phyloP scores from a whole-genome alignment of 140 eudicot species.

The Cichorium intybus region DNA sequence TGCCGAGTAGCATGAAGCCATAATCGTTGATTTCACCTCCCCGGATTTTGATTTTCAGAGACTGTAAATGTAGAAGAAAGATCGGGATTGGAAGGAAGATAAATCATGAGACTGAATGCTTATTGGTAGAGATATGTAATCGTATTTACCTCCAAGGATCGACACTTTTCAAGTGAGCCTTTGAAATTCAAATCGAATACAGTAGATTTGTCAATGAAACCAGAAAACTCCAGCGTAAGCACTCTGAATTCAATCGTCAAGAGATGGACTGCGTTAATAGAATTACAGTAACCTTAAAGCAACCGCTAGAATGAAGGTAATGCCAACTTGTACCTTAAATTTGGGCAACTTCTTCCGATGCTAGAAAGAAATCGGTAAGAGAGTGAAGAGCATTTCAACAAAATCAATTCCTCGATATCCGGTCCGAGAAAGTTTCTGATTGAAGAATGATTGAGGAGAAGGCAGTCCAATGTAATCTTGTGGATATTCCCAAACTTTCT shows the following conservation, averaged over 20 bases:
- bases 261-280: not conserved
- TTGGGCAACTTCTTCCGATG: constrained; percentile 53
- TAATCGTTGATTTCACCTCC: constrained; percentile 25
- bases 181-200: constrained; percentile 16
- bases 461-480: constrained; percentile 56
- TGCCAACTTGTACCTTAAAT: constrained; percentile 45
- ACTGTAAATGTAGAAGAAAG: constrained; percentile 30
- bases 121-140: not conserved
- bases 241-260: constrained; percentile 31
- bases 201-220: constrained; percentile 1
- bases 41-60: constrained; percentile 46
- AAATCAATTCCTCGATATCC: constrained; percentile 47
- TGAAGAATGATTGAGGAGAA: constrained; percentile 36
- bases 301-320: not conserved
- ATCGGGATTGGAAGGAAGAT: not conserved
- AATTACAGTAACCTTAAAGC: not conserved
- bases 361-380: constrained; percentile 37
- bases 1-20: constrained; percentile 14
- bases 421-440: constrained; percentile 40
- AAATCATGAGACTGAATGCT: not conserved
- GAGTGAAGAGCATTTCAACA: constrained; percentile 54
- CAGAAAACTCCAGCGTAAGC: constrained; percentile 50
- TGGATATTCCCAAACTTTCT: constrained; percentile 29
- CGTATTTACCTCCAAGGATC: constrained; percentile 46
- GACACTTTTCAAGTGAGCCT: constrained; percentile 26